Percentiles rank a stretch among this genome's conserved stretches.
Conservation (phyloP, 1,284 basidiomycete species). For the Vanrija humicola region DNA sequence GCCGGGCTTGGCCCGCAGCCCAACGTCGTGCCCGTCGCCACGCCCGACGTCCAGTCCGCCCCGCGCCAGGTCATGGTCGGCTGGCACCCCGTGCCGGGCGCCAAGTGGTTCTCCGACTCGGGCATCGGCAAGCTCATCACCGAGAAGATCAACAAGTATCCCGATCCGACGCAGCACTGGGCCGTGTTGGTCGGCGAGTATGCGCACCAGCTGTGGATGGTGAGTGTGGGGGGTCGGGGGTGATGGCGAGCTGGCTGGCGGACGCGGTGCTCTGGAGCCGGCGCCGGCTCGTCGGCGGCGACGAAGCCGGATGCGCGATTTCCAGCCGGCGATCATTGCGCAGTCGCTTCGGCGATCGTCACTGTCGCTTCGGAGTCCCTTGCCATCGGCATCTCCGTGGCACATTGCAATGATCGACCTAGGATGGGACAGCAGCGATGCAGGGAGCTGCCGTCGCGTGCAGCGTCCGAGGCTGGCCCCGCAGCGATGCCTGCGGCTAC, state of each 20-base stretch:
- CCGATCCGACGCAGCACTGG: conserved; percentile 20
- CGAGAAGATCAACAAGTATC: conserved; percentile 17
- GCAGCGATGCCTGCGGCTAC: no score
- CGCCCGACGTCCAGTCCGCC: background rate
- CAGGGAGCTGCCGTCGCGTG: no score
- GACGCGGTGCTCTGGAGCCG: no score
- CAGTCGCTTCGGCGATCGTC: no score
- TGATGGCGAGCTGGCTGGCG: background rate
- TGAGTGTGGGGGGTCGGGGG: conserved; percentile 4
- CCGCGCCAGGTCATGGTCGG: conserved; percentile 9
- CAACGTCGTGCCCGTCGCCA: conserved; percentile 9
- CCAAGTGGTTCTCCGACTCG: conserved; percentile 17
- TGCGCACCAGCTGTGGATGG: conserved; percentile 21
- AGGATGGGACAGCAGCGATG: no score
- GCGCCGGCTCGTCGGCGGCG: no score
- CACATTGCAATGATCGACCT: no score
- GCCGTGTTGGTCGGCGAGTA: conserved; percentile 16
- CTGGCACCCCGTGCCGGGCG: conserved; percentile 18
- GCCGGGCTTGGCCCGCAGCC: conserved; percentile 10
- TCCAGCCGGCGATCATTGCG: no score
- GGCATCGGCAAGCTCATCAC: conserved; percentile 16
- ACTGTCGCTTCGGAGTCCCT: no score
- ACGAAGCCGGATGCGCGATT: no score
- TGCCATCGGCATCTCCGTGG: no score
- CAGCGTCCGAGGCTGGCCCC: no score